phyloP scores from a whole-genome alignment of 257 asterid species.

The Cynanchum wilfordii region DNA sequence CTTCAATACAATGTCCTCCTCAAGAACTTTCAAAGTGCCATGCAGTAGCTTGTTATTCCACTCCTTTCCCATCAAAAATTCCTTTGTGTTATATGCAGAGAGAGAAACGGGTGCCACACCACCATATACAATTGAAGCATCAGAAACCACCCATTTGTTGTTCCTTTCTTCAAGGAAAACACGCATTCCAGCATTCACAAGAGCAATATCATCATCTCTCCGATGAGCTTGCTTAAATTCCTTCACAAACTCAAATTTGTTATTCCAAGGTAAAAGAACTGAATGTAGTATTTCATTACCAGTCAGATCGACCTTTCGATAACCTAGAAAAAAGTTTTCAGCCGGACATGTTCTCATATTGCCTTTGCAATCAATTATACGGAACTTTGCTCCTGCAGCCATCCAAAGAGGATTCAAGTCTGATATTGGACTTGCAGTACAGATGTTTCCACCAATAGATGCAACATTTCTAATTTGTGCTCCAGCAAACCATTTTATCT shows the following conservation, averaged over 20 bases:
- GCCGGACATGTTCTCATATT: conserved; percentile 58
- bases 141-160: conserved; percentile 63
- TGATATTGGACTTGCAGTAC: conserved; percentile 98
- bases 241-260: conserved; percentile 60
- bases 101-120: conserved; percentile 91
- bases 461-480: conserved; percentile 80
- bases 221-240: conserved; percentile 95
- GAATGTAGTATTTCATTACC: conserved; percentile 70
- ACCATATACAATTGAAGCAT: conserved; percentile 72
- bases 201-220: conserved; percentile 95
- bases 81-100: conserved; percentile 46
- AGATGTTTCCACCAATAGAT: conserved; percentile 92
- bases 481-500: conserved; percentile 95
- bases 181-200: conserved; percentile 95
- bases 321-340: conserved; percentile 67
- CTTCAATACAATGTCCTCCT: conserved; percentile 68
- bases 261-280: conserved; percentile 80
- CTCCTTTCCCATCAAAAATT: conserved; percentile 58
- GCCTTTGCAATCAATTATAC: conserved; percentile 57
- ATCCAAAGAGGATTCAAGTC: conserved; percentile 96
- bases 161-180: conserved; percentile 54
- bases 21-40: conserved; percentile 53
- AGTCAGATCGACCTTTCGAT: conserved; percentile 79
- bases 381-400: conserved; percentile 73
- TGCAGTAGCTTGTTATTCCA: conserved; percentile 65